Evolutionary conservation across 345 rosid species (phyloP).

Genomic region (Eucalyptus shirleyi): DNA sequence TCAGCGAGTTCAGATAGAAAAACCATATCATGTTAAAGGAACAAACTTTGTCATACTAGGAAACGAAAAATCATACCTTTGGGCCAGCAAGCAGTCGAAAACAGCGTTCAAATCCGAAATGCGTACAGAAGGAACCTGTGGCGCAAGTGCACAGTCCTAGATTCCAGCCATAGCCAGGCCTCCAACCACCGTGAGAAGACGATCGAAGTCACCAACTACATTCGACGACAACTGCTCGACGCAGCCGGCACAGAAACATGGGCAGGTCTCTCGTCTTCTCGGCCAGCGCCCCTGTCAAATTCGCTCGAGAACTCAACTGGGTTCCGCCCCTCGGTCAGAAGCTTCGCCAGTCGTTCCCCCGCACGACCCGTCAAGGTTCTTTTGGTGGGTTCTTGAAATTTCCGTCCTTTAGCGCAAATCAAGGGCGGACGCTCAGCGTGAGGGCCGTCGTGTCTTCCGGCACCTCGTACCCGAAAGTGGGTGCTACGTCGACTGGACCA

Average conservation of each 20-base stretch:
- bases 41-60: neutral
- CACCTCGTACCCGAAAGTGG: conserved; percentile 39
- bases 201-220: neutral
- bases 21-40: neutral
- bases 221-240: neutral
- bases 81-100: neutral
- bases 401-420: neutral
- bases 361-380: conserved; percentile 1
- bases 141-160: neutral
- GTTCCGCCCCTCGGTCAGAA: neutral
- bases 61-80: neutral
- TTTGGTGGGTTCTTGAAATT: neutral
- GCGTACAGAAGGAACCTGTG: neutral
- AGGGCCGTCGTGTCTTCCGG: conserved; percentile 38
- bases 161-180: neutral
- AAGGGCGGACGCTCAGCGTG: neutral
- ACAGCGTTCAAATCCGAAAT: neutral
- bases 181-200: neutral
- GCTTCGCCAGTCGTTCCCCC: neutral
- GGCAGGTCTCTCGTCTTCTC: conserved; percentile 39
- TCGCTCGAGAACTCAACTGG: neutral
- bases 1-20: neutral
- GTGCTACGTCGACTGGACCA: conserved; percentile 56
- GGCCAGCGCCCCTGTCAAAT: conserved; percentile 20
- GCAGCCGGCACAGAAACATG: conserved; percentile 5